Percentiles rank a stretch among this genome's conserved stretches.
Evolutionary conservation across 2,329 filamentous ascomycete species (phyloP).

Genomic region (Sporothrix brasiliensis): DNA sequence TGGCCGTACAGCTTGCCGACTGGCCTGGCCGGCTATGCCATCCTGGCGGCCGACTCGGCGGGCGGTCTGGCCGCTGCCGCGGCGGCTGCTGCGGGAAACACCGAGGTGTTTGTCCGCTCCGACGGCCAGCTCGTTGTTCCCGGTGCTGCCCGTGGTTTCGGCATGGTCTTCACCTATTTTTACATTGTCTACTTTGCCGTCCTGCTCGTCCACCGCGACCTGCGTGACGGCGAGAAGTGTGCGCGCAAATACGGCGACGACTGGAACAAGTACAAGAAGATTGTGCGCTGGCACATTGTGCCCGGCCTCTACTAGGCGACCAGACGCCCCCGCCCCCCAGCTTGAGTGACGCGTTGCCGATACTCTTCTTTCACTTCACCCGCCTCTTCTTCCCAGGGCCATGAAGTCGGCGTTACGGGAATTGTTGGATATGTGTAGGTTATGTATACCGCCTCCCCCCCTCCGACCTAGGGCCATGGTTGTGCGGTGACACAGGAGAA

Average conservation of each 20-base stretch:
- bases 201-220: constrained; percentile 81
- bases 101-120: constrained; percentile 51
- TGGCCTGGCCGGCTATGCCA: constrained; percentile 77
- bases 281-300: constrained; percentile 79
- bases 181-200: constrained; percentile 91
- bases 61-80: constrained; percentile 55
- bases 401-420: constrained; percentile 13
- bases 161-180: constrained; percentile 89
- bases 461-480: constrained; percentile 16
- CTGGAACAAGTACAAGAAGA: constrained; percentile 85
- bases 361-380: neutral
- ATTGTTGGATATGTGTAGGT: constrained; percentile 18
- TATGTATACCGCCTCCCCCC: neutral
- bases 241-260: constrained; percentile 87
- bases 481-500: constrained; percentile 14
- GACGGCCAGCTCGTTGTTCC: constrained; percentile 69
- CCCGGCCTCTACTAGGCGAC: constrained; percentile 74
- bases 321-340: neutral
- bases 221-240: constrained; percentile 89
- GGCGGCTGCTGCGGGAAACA: constrained; percentile 43
- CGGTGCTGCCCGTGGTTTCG: constrained; percentile 76
- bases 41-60: constrained; percentile 60
- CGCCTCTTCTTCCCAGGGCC: neutral
- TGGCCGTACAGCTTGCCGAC: constrained; percentile 91
- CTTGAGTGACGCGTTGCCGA: neutral